Conservation (phyloP, 2,329 filamentous ascomycete genomes). For the Cytospora paraplurivora region DNA sequence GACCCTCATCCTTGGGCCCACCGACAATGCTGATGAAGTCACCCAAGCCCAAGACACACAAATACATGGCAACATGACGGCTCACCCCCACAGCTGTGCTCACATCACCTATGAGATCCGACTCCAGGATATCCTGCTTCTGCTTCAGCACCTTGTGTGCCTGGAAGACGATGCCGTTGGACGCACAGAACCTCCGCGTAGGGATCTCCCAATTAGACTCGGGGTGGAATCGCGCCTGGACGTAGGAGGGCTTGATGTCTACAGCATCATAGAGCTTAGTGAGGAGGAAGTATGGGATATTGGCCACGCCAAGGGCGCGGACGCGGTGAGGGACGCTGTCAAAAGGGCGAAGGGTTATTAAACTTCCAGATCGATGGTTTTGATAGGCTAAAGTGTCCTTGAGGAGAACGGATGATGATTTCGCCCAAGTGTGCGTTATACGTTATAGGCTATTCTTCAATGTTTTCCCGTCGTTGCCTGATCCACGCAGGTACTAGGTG, state of each 20-base stretch:
- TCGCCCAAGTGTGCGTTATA: too few species aligned
- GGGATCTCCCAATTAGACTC: slow-evolving; percentile 57
- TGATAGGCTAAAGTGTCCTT: too few species aligned
- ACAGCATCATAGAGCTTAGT: slow-evolving; percentile 38
- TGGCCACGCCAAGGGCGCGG: slow-evolving; percentile 73
- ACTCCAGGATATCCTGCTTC: neutral
- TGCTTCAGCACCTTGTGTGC: slow-evolving; percentile 3
- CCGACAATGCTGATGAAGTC: neutral
- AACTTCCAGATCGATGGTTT: too few species aligned
- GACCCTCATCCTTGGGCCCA: slow-evolving; percentile 4
- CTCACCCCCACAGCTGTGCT: neutral
- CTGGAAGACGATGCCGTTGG: slow-evolving; percentile 1
- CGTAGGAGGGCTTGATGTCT: slow-evolving; percentile 56
- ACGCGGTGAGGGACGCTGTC: slow-evolving; percentile 59
- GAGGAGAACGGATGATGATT: too few species aligned
- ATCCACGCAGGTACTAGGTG: too few species aligned
- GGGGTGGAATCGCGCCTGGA: slow-evolving; percentile 75
- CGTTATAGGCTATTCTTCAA: too few species aligned
- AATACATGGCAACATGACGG: slow-evolving; percentile 7
- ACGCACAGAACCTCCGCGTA: neutral
- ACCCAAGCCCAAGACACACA: slow-evolving; percentile 6
- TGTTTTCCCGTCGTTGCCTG: too few species aligned
- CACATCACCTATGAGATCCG: neutral
- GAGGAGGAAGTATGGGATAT: slow-evolving; percentile 62
- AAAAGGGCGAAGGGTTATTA: too few species aligned